Evolutionary conservation across 306 rosid genomes (phyloP).

Genomic region (Alnus glutinosa): DNA sequence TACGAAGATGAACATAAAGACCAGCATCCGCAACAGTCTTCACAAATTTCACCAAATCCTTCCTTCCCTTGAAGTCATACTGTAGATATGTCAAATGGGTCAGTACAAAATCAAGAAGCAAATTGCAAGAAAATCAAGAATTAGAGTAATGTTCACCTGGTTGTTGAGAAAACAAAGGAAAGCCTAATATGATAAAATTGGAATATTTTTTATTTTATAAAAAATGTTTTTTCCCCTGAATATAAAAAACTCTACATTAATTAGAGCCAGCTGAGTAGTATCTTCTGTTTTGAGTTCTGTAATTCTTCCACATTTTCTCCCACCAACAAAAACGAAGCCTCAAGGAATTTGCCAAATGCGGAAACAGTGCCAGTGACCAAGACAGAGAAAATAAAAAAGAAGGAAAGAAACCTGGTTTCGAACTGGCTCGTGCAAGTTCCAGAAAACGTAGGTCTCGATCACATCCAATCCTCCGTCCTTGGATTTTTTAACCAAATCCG

Average conservation of each 20-base stretch:
- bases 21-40: slow-evolving; percentile 83
- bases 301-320: too few relatives aligned
- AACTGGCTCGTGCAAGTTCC: slow-evolving; percentile 86
- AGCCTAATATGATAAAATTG: slow-evolving; percentile 14
- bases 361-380: background rate
- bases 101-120: background rate
- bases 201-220: background rate
- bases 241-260: background rate
- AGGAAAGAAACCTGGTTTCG: slow-evolving; percentile 62
- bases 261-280: background rate
- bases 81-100: slow-evolving; percentile 31
- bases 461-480: slow-evolving; percentile 95
- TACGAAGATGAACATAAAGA: slow-evolving; percentile 79
- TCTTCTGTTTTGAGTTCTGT: background rate
- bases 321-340: too few relatives aligned
- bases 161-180: slow-evolving; percentile 11
- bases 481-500: slow-evolving; percentile 84
- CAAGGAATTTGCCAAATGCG: slow-evolving; percentile 13
- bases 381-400: slow-evolving; percentile 1
- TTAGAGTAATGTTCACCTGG: background rate
- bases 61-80: slow-evolving; percentile 77
- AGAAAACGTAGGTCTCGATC: slow-evolving; percentile 90
- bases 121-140: background rate
- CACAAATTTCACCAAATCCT: slow-evolving; percentile 73
- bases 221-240: too few relatives aligned